Percentiles rank a stretch among this genome's conserved stretches.
These are phyloP conservation scores for Thermothelomyces thermophilus DNA, from an alignment of 2,329 filamentous ascomycete species.

Conservation along the genomic window DNA sequence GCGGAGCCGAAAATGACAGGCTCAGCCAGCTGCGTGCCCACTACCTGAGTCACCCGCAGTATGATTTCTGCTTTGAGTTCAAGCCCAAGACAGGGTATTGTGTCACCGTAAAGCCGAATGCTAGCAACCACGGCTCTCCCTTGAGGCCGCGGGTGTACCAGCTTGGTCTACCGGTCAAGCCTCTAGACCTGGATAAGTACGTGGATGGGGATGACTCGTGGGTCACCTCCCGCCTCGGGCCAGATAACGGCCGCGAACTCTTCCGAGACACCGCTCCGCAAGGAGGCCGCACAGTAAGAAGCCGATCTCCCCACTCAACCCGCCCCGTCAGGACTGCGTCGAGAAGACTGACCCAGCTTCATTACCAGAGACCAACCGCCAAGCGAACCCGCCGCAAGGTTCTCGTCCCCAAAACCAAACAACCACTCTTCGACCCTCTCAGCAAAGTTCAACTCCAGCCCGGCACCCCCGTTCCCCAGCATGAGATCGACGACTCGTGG, in stretches of 20 bases:
- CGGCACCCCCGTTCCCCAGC: constrained; percentile 41
- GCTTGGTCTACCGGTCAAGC: constrained; percentile 36
- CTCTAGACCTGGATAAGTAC: constrained; percentile 41
- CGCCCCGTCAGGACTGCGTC: too few relatives aligned
- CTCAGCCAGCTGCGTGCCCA: constrained; percentile 45
- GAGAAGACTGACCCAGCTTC: too few relatives aligned
- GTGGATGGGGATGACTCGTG: constrained; percentile 42
- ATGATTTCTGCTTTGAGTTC: constrained; percentile 37
- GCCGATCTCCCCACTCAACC: neutral
- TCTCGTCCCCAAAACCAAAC: constrained; percentile 43
- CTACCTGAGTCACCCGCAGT: constrained; percentile 42
- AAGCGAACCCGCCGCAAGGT: constrained; percentile 31
- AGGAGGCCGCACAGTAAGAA: constrained; percentile 13
- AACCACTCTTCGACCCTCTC: constrained; percentile 51
- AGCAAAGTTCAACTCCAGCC: constrained; percentile 47
- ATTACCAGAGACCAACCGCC: constrained; percentile 10
- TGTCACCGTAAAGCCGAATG: constrained; percentile 34
- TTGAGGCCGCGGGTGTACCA: constrained; percentile 34
- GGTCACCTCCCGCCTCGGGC: constrained; percentile 37
- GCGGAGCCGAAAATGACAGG: constrained; percentile 41
- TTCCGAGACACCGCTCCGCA: constrained; percentile 18
- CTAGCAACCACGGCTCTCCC: constrained; percentile 14
- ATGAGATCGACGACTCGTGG: constrained; percentile 45
- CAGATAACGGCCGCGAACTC: constrained; percentile 29
- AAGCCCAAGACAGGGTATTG: constrained; percentile 34